A percentile compares a stretch with the other conserved stretches of the same genome.
These are phyloP conservation scores for Tolypocladium endophyticum DNA, from an alignment of 2,329 filamentous ascomycete genomes.

Conservation along the genomic window DNA sequence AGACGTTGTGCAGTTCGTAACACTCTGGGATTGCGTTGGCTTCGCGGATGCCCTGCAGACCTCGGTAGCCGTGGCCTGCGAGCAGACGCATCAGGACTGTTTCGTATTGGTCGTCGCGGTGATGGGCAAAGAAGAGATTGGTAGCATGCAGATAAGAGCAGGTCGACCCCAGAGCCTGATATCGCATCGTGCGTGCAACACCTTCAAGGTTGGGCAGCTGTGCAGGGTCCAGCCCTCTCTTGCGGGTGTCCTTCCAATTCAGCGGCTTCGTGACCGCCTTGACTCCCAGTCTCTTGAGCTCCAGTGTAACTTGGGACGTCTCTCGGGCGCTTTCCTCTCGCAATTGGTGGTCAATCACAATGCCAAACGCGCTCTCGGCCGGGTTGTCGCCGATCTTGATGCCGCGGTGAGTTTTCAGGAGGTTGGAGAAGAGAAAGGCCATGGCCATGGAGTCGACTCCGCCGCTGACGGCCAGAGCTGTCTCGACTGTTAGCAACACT, in stretches of 20 bases:
- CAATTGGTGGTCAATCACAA: conserved; percentile 49
- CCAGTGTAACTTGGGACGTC: conserved; percentile 32
- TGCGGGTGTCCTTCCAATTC: conserved; percentile 36
- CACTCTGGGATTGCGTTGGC: conserved; percentile 74
- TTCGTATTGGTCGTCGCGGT: conserved; percentile 84
- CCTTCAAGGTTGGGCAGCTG: conserved; percentile 61
- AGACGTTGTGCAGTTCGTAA: conserved; percentile 59
- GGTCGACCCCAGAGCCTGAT: conserved; percentile 54
- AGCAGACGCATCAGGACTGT: conserved; percentile 74
- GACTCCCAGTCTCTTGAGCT: conserved; percentile 27
- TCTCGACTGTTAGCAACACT: background rate
- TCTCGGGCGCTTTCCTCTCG: conserved; percentile 42
- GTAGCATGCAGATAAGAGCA: conserved; percentile 42
- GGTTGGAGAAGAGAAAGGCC: conserved; percentile 56
- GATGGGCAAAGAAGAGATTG: conserved; percentile 71
- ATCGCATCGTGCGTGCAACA: conserved; percentile 62
- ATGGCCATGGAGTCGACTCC: conserved; percentile 98
- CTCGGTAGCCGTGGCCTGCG: conserved; percentile 55
- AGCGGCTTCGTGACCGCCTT: conserved; percentile 14
- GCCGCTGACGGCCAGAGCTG: conserved; percentile 76
- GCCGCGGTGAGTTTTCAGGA: conserved; percentile 21
- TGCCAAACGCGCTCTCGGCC: conserved; percentile 26
- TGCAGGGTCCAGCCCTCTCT: conserved; percentile 17
- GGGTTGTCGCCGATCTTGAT: conserved; percentile 35
- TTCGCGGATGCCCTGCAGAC: conserved; percentile 58